Evolutionary conservation across 140 eudicot species (phyloP), one percentile per base, ranked within the genome.

Genomic region (Stevia rebaudiana): DNA sequence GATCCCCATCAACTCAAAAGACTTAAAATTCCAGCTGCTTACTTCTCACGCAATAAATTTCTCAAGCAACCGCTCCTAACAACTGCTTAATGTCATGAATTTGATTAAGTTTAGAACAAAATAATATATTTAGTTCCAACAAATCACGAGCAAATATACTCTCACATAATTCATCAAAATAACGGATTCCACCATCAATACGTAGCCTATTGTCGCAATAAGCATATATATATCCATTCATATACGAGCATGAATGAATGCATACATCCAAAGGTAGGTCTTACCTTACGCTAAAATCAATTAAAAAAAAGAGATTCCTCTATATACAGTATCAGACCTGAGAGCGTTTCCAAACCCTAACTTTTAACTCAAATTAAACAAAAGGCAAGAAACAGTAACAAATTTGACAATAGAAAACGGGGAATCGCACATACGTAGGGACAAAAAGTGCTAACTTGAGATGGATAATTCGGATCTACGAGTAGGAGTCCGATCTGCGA

Each of bases 271-370:
- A 46, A 3, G 49, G n/a, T 18, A 65, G 52, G 21, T 46, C 16
- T 6, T n/a, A 8, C 25, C 9, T 53, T 11, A 19, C 41, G 19
- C 43, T 23, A 39, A 51, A 8, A 22, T 22, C 6, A 44, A 65
- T 18, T 2, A 21, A 49, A n/a, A 1, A 36, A 50, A 66, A 10
- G 39, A 16, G 3, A 17, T 31, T 63, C 69, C 30, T 44, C 24
- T 28, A 28, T 25, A 43, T 3, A 30, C 28, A 22, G 12, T 44
- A 63, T 24, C 41, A 24, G 24, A 44, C 69, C 56, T 40, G 11
- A 11, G 23, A 65, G 46, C 44, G 63, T 31, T 28, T 16, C 63
- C 4, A 57, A 57, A 33, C 59, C 71, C 71, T 53, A 49, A 66
- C 12, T 28, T 65, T 66, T 15, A 66, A 66, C 39, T 66, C 51